Conservation (phyloP, 495 filamentous ascomycete genomes). For the Penicillium waksmanii region DNA sequence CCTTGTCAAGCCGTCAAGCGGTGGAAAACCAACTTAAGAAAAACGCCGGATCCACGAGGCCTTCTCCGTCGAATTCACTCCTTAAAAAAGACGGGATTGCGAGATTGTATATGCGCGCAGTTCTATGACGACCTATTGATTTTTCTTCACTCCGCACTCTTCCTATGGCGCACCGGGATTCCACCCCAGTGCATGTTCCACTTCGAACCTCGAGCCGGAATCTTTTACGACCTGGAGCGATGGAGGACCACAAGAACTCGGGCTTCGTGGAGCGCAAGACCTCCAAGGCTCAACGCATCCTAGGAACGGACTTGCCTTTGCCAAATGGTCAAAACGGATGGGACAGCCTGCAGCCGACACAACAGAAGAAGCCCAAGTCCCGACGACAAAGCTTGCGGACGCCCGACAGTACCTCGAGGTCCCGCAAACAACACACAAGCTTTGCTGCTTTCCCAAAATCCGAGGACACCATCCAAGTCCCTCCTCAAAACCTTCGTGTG, state of each 20-base stretch:
- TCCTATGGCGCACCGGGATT: conserved; percentile 26
- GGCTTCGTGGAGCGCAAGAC: conserved; percentile 24
- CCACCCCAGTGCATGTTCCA: conserved; percentile 31
- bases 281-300: conserved; percentile 44
- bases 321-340: conserved; percentile 25
- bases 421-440: conserved; percentile 21
- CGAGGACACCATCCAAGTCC: conserved; percentile 19
- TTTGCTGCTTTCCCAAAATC: conserved; percentile 35
- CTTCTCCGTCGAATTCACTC: conserved; percentile 1
- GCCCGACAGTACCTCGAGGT: conserved; percentile 28
- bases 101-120: not conserved
- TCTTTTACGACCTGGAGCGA: conserved; percentile 17
- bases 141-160: not conserved
- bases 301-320: conserved; percentile 40
- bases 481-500: conserved; percentile 41
- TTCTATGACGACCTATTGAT: conserved; percentile 11
- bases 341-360: conserved; percentile 22
- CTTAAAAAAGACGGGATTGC: not conserved
- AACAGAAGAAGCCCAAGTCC: conserved; percentile 15
- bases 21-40: conserved; percentile 1
- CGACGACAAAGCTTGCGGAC: conserved; percentile 36
- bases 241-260: conserved; percentile 26
- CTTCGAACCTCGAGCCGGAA: conserved; percentile 39
- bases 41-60: not conserved
- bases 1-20: conserved; percentile 1